These are phyloP conservation scores for Plenodomus biglobosus DNA, from an alignment of 2,329 filamentous ascomycete genomes.

Conservation along the genomic window DNA sequence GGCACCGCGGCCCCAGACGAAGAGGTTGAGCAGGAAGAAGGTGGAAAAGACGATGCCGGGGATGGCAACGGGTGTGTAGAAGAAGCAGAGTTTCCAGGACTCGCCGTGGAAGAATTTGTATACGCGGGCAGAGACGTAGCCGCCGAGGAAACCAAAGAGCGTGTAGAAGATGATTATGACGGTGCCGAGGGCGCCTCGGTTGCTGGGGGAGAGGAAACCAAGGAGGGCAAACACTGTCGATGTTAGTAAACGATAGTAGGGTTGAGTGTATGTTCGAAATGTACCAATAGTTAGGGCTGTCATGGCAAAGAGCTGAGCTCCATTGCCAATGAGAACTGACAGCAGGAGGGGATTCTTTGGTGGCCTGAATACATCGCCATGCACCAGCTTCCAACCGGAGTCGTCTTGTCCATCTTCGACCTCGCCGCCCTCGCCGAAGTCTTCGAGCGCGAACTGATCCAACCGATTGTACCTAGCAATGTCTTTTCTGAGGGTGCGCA, in stretches of 20 bases:
- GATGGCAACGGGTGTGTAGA: constrained; percentile 80
- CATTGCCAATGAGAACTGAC: constrained; percentile 86
- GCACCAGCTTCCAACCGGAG: constrained; percentile 97
- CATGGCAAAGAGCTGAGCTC: constrained; percentile 97
- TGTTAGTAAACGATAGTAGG: constrained; percentile 10
- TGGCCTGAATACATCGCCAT: constrained; percentile 93
- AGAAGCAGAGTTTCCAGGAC: constrained; percentile 91
- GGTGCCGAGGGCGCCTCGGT: constrained; percentile 89
- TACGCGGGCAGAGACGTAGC: constrained; percentile 83
- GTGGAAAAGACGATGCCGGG: constrained; percentile 81
- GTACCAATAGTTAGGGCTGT: constrained; percentile 81
- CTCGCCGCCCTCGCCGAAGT: constrained; percentile 73
- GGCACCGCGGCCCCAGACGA: constrained; percentile 90
- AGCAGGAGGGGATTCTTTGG: constrained; percentile 81
- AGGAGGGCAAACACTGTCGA: constrained; percentile 74
- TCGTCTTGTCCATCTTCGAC: constrained; percentile 95
- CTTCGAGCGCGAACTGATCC: constrained; percentile 86
- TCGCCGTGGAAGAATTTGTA: constrained; percentile 95
- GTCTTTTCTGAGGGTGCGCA: constrained; percentile 87
- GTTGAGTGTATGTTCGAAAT: constrained; percentile 12
- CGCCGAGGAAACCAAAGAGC: constrained; percentile 86
- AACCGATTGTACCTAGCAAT: constrained; percentile 96
- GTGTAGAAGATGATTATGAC: constrained; percentile 94
- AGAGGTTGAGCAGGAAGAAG: constrained; percentile 94
- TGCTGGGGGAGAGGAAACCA: constrained; percentile 92